Evolutionary conservation across 805 yeast species (phyloP).

Genomic region (Brettanomyces naardenensis): DNA sequence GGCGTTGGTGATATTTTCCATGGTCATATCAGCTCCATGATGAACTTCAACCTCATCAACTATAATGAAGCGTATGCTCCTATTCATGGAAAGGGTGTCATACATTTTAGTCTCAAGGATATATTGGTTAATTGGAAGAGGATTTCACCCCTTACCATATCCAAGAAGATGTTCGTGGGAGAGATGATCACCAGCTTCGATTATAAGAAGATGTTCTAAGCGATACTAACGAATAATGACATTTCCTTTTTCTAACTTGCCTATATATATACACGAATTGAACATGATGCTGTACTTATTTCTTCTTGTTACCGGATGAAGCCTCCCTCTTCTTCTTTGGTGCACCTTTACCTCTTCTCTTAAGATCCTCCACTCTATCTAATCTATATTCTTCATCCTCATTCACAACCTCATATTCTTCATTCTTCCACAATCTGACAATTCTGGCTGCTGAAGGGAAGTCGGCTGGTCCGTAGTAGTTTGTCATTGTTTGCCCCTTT

Average conservation of each 20-base stretch:
- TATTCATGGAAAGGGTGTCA: slow-evolving; percentile 1
- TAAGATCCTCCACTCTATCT: slow-evolving; percentile 54
- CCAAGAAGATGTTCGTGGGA: slow-evolving; percentile 20
- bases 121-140: slow-evolving; percentile 21
- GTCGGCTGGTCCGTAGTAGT: slow-evolving; percentile 70
- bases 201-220: slow-evolving; percentile 24
- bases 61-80: slow-evolving; percentile 9
- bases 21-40: slow-evolving; percentile 23
- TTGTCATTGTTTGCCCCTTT: slow-evolving; percentile 62
- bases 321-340: slow-evolving; percentile 64
- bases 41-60: slow-evolving; percentile 22
- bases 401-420: slow-evolving; percentile 40
- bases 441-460: slow-evolving; percentile 46
- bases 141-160: slow-evolving; percentile 14
- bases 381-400: slow-evolving; percentile 66
- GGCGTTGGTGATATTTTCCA: slow-evolving; percentile 18
- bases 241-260: too few species aligned
- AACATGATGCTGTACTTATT: slow-evolving; percentile 6
- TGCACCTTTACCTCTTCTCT: slow-evolving; percentile 85
- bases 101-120: slow-evolving; percentile 6
- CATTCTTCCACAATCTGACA: slow-evolving; percentile 18
- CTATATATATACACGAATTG: slow-evolving; percentile 1
- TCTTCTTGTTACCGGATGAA: slow-evolving; percentile 35
- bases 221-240: neutral
- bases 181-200: slow-evolving; percentile 22